Evolutionary conservation across 257 asterid genomes (phyloP).

Genomic region (Capsicum pubescens): DNA sequence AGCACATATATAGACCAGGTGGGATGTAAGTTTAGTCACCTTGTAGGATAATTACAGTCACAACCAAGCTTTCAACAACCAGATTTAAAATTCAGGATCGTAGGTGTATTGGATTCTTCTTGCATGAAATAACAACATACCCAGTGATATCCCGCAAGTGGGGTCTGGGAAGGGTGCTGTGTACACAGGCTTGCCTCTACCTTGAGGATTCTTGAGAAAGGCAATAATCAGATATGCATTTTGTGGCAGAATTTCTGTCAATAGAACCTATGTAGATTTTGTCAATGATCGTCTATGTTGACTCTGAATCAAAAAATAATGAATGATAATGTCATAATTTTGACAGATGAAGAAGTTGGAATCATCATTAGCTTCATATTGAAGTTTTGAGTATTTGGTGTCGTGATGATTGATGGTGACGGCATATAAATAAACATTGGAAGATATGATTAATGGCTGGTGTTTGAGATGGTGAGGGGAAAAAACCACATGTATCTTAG

Average conservation of each 20-base stretch:
- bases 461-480: background rate
- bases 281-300: background rate
- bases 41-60: background rate
- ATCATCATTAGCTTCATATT: background rate
- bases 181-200: no score
- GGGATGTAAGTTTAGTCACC: background rate
- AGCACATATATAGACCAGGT: background rate
- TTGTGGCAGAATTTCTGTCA: background rate
- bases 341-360: background rate
- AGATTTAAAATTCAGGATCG: background rate
- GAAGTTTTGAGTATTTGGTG: slow-evolving; percentile 3
- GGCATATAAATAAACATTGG: background rate
- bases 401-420: slow-evolving; percentile 8
- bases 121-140: background rate
- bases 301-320: background rate
- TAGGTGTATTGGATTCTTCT: background rate
- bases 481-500: background rate
- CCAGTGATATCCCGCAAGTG: no score
- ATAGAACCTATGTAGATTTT: background rate
- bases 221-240: background rate
- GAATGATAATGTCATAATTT: background rate
- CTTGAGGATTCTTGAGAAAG: no score
- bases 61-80: background rate
- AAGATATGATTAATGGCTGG: background rate
- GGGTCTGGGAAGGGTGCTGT: no score